phyloP scores from a whole-genome alignment of 257 asterid genomes.

The Phtheirospermum japonicum region DNA sequence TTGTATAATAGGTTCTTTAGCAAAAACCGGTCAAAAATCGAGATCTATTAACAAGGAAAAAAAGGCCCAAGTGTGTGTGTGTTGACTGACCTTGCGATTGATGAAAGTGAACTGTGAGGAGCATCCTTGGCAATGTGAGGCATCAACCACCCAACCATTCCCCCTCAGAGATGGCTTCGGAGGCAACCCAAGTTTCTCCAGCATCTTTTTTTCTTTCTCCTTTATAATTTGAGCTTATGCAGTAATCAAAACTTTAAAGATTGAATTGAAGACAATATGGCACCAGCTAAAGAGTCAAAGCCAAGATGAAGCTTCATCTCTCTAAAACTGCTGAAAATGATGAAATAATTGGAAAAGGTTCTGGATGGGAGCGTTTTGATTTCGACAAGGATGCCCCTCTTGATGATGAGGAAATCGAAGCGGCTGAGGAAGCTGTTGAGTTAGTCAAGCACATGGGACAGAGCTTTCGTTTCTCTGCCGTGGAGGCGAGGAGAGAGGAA shows the following conservation, averaged over 20 bases:
- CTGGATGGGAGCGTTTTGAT: slow-evolving; percentile 96
- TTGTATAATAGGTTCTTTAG: slow-evolving; percentile 10
- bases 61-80: neutral
- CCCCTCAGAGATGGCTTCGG: slow-evolving; percentile 87
- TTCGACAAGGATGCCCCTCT: slow-evolving; percentile 91
- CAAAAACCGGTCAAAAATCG: slow-evolving; percentile 5
- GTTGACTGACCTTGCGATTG: slow-evolving; percentile 82
- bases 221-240: neutral
- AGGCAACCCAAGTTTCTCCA: slow-evolving; percentile 94
- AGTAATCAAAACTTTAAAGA: neutral
- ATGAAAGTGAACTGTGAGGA: slow-evolving; percentile 91
- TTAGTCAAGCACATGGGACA: slow-evolving; percentile 81
- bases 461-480: slow-evolving; percentile 85
- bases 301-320: too few relatives aligned
- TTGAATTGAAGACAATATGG: neutral
- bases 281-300: too few relatives aligned
- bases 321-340: slow-evolving; percentile 88
- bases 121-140: slow-evolving; percentile 96
- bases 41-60: slow-evolving; percentile 1
- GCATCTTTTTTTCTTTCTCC: slow-evolving; percentile 44
- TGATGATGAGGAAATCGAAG: slow-evolving; percentile 90
- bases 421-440: slow-evolving; percentile 74
- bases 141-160: slow-evolving; percentile 84
- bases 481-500: slow-evolving; percentile 76
- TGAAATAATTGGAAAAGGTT: slow-evolving; percentile 70